phyloP scores from a whole-genome alignment of 1,284 basidiomycete species.

The Takashimella koratensis region DNA sequence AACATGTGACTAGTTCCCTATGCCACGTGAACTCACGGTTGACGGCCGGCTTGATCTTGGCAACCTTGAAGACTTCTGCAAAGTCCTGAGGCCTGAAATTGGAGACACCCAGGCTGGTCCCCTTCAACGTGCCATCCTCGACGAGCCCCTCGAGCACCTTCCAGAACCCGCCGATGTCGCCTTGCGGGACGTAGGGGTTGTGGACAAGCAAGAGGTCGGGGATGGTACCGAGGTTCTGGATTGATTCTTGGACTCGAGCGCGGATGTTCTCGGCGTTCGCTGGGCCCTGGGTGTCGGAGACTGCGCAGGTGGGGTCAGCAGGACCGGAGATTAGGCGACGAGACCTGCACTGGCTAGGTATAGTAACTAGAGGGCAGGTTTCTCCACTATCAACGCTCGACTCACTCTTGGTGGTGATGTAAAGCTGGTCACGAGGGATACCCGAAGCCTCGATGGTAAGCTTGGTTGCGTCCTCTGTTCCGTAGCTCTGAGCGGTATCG shows the following conservation, averaged over 20 bases:
- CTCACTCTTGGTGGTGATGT: slow-evolving; percentile 54
- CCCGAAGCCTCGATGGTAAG: slow-evolving; percentile 48
- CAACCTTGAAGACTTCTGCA: slow-evolving; percentile 37
- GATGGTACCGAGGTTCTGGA: neutral
- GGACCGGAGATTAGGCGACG: too few species aligned
- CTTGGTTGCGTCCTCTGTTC: slow-evolving; percentile 48
- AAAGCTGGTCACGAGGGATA: slow-evolving; percentile 50
- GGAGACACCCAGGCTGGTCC: slow-evolving; percentile 49
- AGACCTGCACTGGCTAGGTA: too few species aligned
- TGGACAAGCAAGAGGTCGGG: slow-evolving; percentile 6
- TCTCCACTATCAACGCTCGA: too few species aligned
- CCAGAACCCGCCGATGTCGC: slow-evolving; percentile 2
- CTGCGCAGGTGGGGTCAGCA: too few species aligned
- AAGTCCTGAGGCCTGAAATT: slow-evolving; percentile 40
- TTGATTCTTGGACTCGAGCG: neutral
- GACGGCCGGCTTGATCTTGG: slow-evolving; percentile 61
- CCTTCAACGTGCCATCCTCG: slow-evolving; percentile 55
- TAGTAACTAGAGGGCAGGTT: too few species aligned
- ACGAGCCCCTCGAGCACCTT: slow-evolving; percentile 33
- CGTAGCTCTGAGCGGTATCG: slow-evolving; percentile 35
- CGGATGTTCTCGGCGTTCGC: neutral
- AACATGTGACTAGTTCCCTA: too few species aligned
- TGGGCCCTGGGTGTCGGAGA: too few species aligned
- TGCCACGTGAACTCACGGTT: slow-evolving; percentile 58
- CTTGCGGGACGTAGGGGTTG: slow-evolving; percentile 5